Evolutionary conservation across 306 rosid genomes (phyloP), one percentile per base, ranked within the genome.

Genomic region (Argentina anserina): DNA sequence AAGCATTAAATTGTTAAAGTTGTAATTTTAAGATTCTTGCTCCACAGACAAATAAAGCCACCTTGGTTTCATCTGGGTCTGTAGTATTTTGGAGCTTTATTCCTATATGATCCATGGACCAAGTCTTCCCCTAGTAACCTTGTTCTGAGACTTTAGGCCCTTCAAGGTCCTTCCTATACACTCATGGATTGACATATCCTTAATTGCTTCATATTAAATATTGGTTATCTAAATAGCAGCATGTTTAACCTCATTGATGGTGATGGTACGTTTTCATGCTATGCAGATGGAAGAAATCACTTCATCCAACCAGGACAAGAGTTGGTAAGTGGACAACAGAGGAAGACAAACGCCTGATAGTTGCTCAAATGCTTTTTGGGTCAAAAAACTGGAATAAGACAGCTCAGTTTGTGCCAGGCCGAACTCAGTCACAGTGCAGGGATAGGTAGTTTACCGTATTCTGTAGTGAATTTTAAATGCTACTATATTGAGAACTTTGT

Each of bases 361-460:
- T 94, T 37, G 99, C 96, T n/a, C 92, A 88, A 76, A 78, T 84
- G 85, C 91, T 94, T 78, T 89, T 91, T 87, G 99, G 95, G 64
- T 86, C 90, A 73, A 94, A 81, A 85, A 83, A 83, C 76, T 94
- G 97, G 99, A 87, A 83, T 75, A 90, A 85, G 79, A 87, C 83
- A 79, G 96, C 99, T 60, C 89, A 87, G 55, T 94, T 78, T 81
- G 86, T 94, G 69, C 95, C 92, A 37, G 96, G 99, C 53, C 89
- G 99, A 72, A 91, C 83, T 71, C 96, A 91, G 81, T 85, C 90
- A 80, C 99, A 94, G 81, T 89, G 97, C 70, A 86, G 99, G 83
- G 99, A 94, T 79, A 94, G 99, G 99, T 94, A 86, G 45, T 28
- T 53, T 63, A 39, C 62, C 45, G 25, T 60, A 17, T 21, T 59